Base-by-base conservation (phyloP, 306 rosid species). In the Cajanus cajan region DNA sequence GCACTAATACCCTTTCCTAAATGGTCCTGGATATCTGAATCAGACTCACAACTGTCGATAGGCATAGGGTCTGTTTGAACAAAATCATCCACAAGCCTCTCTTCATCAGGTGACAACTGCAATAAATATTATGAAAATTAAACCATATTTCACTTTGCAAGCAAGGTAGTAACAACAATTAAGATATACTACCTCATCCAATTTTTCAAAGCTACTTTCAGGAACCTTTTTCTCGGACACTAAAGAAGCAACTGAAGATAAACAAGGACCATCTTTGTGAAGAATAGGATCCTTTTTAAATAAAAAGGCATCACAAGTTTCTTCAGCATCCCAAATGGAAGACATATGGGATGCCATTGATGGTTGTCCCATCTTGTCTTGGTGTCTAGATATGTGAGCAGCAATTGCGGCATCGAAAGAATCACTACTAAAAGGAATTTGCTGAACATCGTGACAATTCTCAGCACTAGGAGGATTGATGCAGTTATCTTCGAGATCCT, bases 331-430 rank as follows among this genome's bases (percentile, higher is more conserved):
- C 96, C 91, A 95, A 62, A 95, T 95, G 78, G 99, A 95, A 72
- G 95, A 88, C 86, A 78, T 78, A 59, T 90, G 88, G 37, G 91
- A 84, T 65, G 83, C 83, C 84, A 90, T 47, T 72, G 83, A 75
- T 39, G 97, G 78, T 67, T 89, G 86, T 37, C 76, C 91, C 66
- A 78, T 90, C 86, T 85, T 93, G 65, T 82, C 85, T 83, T 87
- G 89, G 81, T 95, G 95, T 80, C 82, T 85, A 74, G 92, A 88
- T 68, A 94, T 86, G 90, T 94, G 97, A 73, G 98, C 97, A 68
- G 98, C 98, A 84, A 95, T 95, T 59, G 93, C 99, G 84, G 97
- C 99, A 89, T 95, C 99, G 88, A 95, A 95, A 12, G 99, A 95
- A 73, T 95, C 99, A 76, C 97, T 80, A 82, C 96, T 88, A 81